Evolutionary conservation across 106 monocot genomes (phyloP).

Genomic region (Acorus calamus): DNA sequence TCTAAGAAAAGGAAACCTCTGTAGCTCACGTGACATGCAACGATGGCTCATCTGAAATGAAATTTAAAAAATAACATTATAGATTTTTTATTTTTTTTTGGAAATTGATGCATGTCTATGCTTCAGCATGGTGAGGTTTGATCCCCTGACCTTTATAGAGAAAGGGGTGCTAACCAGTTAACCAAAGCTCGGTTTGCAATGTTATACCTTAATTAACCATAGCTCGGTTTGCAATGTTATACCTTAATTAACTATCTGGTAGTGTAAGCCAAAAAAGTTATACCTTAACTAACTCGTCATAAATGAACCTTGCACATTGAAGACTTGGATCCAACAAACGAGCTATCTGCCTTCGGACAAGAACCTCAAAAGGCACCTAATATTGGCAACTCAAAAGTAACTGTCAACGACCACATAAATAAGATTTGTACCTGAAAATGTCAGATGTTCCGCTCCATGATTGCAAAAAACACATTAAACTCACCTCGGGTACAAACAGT

Average conservation of each 20-base stretch:
- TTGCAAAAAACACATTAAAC: background rate
- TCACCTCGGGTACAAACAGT: constrained; percentile 93
- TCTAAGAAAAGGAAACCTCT: constrained; percentile 79
- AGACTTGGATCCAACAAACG: constrained; percentile 94
- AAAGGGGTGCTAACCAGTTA: too few species aligned
- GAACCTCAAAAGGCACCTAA: constrained; percentile 98
- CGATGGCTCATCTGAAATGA: constrained; percentile 78
- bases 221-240: too few species aligned
- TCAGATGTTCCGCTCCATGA: background rate
- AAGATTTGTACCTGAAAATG: too few species aligned
- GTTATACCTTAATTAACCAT: too few species aligned
- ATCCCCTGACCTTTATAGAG: too few species aligned
- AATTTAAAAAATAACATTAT: background rate
- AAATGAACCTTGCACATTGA: constrained; percentile 95
- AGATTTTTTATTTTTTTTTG: too few species aligned
- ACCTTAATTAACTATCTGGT: background rate
- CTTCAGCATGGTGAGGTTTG: too few species aligned
- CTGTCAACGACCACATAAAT: background rate
- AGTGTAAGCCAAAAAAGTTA: background rate
- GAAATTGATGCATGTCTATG: too few species aligned
- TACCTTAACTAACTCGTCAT: constrained; percentile 96
- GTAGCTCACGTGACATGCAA: constrained; percentile 73
- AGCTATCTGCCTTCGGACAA: constrained; percentile 89
- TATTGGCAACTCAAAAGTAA: background rate
- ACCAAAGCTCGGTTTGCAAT: too few species aligned